Evolutionary conservation across 768 basidiomycete genomes (phyloP), one percentile per base, ranked within the genome.

Genomic region (Pulveroboletus sp.): DNA sequence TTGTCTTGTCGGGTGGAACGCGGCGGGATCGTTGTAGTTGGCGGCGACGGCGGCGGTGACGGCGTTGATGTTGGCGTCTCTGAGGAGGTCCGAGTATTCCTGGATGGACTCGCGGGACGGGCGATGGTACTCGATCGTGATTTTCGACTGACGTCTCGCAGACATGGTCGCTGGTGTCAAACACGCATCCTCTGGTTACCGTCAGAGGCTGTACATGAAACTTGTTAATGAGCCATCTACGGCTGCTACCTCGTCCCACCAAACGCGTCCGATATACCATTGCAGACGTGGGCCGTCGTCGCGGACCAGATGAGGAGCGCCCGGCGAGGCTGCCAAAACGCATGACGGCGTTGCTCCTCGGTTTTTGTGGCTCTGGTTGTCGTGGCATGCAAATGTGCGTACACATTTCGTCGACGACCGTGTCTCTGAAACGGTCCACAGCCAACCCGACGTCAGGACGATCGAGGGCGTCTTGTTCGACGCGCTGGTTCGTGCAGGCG

Each of bases 351-450:
- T 66, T 97, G 40, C 70, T 97, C 43, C 73, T 97, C 23, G 94
- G 94, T 3, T 97, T 93, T 59, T 92, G 90, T 68, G 95, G 95
- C 6, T 84, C 90, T 0, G 92, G 90, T 1, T 97, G 85, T 65
- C 86, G 80, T 59, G 95, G 95, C 20, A 97, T 97, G 90, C 95
- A 98, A 72, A 87, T 94, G 95, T 97, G 63, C 63, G 92, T 77
- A 33, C 35, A 32, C 27, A 5, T 9, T 17, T 1, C 20, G 13
- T 46, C 16, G 24, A 47, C 23, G 1, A 42, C 3, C 12, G 31
- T 14, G 24, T 19, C 17, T 17, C 45, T 48, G 19, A 47, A 1
- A 16, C 24, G 1, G 6, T 21, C 13, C 19, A 27, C 21, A 91
- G 90, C 43, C 90, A 94, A 64, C 84, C 81, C 8, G n/a, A 57